These are phyloP conservation scores for Cardamine chenopodiifolia DNA, from an alignment of 345 rosid species.

Conservation along the genomic window DNA sequence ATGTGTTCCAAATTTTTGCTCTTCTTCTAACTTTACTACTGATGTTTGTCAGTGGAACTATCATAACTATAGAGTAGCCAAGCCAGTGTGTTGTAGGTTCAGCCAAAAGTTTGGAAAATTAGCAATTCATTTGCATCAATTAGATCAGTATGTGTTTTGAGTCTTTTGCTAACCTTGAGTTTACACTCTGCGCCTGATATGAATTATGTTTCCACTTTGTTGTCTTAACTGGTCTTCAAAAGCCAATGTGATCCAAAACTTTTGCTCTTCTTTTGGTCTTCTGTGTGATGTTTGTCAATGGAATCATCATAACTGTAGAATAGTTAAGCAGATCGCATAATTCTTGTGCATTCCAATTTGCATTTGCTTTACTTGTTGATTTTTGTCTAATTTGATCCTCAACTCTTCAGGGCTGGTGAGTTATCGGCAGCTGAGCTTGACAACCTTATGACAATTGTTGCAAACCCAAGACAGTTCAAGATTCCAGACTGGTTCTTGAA, in stretches of 20 bases:
- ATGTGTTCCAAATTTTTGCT: not conserved
- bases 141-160: too few species aligned
- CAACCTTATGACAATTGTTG: constrained; percentile 80
- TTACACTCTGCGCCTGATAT: too few species aligned
- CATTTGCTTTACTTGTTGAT: not conserved
- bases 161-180: too few species aligned
- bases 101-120: not conserved
- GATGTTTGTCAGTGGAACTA: not conserved
- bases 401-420: constrained; percentile 76
- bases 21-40: not conserved
- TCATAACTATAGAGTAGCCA: not conserved
- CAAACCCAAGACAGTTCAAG: constrained; percentile 88
- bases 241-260: not conserved
- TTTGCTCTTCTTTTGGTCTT: too few species aligned
- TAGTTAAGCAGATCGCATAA: not conserved
- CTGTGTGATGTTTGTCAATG: not conserved
- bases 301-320: not conserved
- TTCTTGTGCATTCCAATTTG: not conserved
- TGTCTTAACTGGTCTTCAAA: not conserved
- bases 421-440: constrained; percentile 81
- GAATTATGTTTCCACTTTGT: not conserved
- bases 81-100: not conserved
- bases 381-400: not conserved
- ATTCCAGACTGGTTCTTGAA: constrained; percentile 94
- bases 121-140: too few species aligned